Evolutionary conservation across 495 filamentous ascomycete species (phyloP).

Genomic region (Lineolata rhizophorae): DNA sequence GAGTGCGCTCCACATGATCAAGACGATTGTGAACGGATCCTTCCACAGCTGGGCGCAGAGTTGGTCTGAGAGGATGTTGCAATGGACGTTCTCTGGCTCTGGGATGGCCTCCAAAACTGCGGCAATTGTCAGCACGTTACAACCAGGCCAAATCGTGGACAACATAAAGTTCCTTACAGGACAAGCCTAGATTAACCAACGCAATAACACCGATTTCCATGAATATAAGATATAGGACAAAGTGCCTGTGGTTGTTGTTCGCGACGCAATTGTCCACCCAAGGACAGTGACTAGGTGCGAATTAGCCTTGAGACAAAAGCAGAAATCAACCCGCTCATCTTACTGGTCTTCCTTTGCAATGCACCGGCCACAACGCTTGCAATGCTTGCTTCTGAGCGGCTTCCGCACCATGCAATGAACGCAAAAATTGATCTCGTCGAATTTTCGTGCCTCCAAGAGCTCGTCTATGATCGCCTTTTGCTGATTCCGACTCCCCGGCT

Average conservation of each 20-base stretch:
- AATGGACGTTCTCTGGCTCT: constrained; percentile 26
- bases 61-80: constrained; percentile 50
- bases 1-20: constrained; percentile 53
- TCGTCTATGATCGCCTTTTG: constrained; percentile 77
- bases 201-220: constrained; percentile 53
- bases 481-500: constrained; percentile 63
- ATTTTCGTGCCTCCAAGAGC: constrained; percentile 62
- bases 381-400: constrained; percentile 88
- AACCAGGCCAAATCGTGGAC: too few species aligned
- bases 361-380: constrained; percentile 71
- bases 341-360: constrained; percentile 95
- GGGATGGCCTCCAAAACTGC: constrained; percentile 26
- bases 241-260: constrained; percentile 86
- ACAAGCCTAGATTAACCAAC: constrained; percentile 20
- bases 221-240: constrained; percentile 66
- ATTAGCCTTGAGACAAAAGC: constrained; percentile 18
- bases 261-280: constrained; percentile 96
- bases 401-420: constrained; percentile 80
- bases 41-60: constrained; percentile 54
- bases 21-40: constrained; percentile 64
- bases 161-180: too few species aligned
- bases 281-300: constrained; percentile 59
- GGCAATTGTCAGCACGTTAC: constrained; percentile 5
- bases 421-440: constrained; percentile 87
- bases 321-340: constrained; percentile 16